Evolutionary conservation across 2,329 filamentous ascomycete species (phyloP), one percentile per base, ranked within the genome.

Genomic region (Thermoascus crustaceus): DNA sequence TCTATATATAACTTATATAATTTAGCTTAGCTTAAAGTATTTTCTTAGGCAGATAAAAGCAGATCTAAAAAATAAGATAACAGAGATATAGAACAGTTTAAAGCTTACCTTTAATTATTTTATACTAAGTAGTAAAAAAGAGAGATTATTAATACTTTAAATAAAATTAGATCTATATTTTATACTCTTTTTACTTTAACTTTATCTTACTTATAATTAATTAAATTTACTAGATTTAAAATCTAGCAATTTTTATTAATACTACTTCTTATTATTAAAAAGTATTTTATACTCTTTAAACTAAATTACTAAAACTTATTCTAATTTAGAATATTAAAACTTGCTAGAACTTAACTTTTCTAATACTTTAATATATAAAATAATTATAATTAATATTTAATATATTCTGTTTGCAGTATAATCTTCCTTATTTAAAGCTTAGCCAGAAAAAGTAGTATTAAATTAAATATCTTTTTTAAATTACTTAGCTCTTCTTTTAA

Each of bases 401-500:
- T n/a, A 8, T 7, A 24, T 24, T 24, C 22, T 24, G 6, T 24
- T 4, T 7, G 11, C 8, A 24, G 11, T 24, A 24, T 24, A 3
- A 24, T n/a, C 11, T 8, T 24, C 4, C 9, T 4, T 19, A 48
- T 4, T 25, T 45, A 9, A 14, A 30, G 17, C 35, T 43, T 14
- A 33, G 10, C 14, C 5, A 42, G 6, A 31, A 42, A 7, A 35
- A 40, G 33, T 46, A 20, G 34, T 14, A 32, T 22, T 32, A 49
- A 23, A 19, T 43, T 41, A 32, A 44, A 7, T 47, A 43, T 37
- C 31, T 47, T 30, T 36, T 44, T 38, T 41, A 10, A 5, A 48
- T 50, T 25, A 46, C 33, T 4, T n/a, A 46, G 9, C 42, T 31
- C 4, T 50, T 50, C 34, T 50, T 40, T 34, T 35, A 30, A 5